Evolutionary conservation across 768 basidiomycete genomes (phyloP).

Genomic region (Panellus pusillus): DNA sequence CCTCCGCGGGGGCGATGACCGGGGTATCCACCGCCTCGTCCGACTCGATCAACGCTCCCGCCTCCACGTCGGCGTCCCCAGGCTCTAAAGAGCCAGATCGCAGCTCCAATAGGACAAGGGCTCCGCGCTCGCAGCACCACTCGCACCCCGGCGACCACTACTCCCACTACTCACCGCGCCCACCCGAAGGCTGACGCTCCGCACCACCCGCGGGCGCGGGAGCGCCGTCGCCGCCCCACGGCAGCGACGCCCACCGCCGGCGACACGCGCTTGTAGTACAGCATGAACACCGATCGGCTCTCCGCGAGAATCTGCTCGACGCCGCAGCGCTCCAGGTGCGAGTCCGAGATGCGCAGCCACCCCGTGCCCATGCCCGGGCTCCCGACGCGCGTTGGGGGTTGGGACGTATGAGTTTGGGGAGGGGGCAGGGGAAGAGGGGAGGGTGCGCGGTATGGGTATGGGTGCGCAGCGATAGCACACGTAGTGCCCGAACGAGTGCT

Average conservation of each 20-base stretch:
- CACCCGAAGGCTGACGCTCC: no score
- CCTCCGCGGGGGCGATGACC: no score
- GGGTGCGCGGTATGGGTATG: constrained; percentile 34
- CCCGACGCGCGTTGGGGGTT: constrained; percentile 25
- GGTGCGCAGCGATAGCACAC: constrained; percentile 26
- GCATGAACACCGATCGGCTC: constrained; percentile 82
- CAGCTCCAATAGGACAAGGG: no score
- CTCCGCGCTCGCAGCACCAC: no score
- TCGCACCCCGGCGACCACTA: no score
- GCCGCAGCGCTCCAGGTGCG: constrained; percentile 72
- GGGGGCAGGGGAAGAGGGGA: no score
- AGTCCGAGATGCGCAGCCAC: constrained; percentile 91
- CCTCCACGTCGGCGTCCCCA: no score
- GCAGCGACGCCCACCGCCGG: background rate
- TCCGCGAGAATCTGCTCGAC: constrained; percentile 73
- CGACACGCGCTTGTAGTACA: constrained; percentile 81
- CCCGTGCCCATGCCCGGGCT: constrained; percentile 48
- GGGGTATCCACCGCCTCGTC: no score
- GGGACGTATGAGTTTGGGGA: background rate
- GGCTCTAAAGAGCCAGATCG: no score
- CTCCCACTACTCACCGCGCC: no score
- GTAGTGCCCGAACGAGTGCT: constrained; percentile 73
- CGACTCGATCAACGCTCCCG: no score
- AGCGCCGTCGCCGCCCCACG: background rate
- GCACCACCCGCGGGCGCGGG: no score